Conservation (phyloP, 2,329 filamentous ascomycete genomes). For the Monilinia aucupariae region DNA sequence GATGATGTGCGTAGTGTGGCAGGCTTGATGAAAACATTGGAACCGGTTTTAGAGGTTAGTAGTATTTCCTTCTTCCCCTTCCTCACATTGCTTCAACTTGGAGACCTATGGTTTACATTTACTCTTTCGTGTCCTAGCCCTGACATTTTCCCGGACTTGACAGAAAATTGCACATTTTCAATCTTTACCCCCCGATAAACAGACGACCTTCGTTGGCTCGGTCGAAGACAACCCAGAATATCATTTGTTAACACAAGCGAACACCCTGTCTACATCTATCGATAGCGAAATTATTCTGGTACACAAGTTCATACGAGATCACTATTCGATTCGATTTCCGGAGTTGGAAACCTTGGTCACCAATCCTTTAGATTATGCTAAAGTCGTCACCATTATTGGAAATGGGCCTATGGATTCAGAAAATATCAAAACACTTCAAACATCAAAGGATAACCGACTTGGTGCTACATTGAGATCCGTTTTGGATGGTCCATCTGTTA, state of each 20-base stretch:
- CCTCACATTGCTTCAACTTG: conserved; percentile 23
- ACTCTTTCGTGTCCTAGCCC: conserved; percentile 53
- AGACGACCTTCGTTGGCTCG: conserved; percentile 65
- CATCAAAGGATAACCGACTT: conserved; percentile 71
- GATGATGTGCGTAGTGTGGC: conserved; percentile 77
- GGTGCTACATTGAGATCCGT: conserved; percentile 71
- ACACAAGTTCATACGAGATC: conserved; percentile 93
- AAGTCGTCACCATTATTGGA: conserved; percentile 85
- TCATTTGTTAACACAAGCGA: conserved; percentile 79
- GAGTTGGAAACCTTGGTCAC: conserved; percentile 86
- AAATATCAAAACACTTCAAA: conserved; percentile 74
- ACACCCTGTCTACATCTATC: conserved; percentile 84
- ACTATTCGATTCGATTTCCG: conserved; percentile 90
- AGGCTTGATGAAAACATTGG: conserved; percentile 72
- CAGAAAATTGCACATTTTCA: conserved; percentile 80
- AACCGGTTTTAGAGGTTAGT: conserved; percentile 78
- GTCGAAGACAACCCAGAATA: conserved; percentile 92
- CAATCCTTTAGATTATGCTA: conserved; percentile 90
- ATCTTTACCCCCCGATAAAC: conserved; percentile 59
- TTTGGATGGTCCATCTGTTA: conserved; percentile 81
- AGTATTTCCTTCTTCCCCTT: conserved; percentile 24
- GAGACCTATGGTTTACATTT: conserved; percentile 57
- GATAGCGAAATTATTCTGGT: conserved; percentile 88
- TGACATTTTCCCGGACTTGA: conserved; percentile 52
- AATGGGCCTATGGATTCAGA: conserved; percentile 82